A percentile compares a stretch with the other conserved stretches of the same genome.
Evolutionary conservation across 2,329 filamentous ascomycete genomes (phyloP).

Genomic region (Trichoderma simmonsii): DNA sequence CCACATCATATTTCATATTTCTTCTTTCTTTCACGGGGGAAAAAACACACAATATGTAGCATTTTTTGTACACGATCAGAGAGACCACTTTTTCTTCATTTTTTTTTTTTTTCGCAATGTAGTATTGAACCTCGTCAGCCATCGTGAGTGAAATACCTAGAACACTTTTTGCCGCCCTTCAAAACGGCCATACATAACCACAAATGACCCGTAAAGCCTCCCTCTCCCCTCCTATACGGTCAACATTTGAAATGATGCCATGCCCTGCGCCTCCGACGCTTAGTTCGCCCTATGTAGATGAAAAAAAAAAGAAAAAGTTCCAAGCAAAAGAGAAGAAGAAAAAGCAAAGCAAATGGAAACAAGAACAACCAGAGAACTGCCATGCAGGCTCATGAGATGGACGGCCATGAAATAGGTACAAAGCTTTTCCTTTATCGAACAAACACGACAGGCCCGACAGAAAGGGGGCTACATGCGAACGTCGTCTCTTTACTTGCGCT

Average conservation of each 20-base stretch:
- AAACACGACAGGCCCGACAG: not conserved
- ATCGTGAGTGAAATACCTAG: not conserved
- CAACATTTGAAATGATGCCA: constrained; percentile 12
- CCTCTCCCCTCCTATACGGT: not conserved
- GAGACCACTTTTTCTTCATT: not conserved
- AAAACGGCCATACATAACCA: constrained; percentile 1
- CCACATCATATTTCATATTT: not conserved
- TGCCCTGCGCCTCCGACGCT: constrained; percentile 6
- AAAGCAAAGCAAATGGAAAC: not conserved
- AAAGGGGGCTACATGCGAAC: not conserved
- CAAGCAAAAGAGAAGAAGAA: not conserved
- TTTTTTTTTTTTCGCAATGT: not conserved
- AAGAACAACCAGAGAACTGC: not conserved
- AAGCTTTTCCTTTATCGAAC: not conserved
- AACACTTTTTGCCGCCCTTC: not conserved
- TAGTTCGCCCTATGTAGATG: not conserved
- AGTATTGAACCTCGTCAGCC: constrained; percentile 3
- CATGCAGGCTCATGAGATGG: not conserved
- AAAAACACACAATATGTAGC: not conserved
- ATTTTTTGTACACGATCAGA: not conserved
- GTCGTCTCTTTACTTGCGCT: constrained; percentile 41
- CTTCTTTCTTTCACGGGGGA: not conserved
- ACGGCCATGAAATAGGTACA: not conserved
- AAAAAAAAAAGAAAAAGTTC: not conserved
- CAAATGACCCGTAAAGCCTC: constrained; percentile 4